phyloP scores from a whole-genome alignment of 2,329 filamentous ascomycete species.

The Fusarium sublunatum region DNA sequence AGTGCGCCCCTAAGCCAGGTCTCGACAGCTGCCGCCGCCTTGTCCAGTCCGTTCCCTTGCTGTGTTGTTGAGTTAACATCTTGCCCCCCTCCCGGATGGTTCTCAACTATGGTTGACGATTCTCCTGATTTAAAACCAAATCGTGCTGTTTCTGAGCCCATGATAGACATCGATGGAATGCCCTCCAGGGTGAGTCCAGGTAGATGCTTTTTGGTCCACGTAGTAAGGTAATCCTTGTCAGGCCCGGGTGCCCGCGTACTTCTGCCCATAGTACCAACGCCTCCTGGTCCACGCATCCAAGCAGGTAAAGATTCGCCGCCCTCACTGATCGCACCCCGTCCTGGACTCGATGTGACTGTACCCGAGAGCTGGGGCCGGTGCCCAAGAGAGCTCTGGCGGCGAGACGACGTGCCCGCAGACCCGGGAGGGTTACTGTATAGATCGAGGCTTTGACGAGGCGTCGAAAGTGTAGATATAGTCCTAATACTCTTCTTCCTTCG shows the following conservation, averaged over 20 bases:
- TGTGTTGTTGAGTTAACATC: slow-evolving; percentile 56
- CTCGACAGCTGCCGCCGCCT: slow-evolving; percentile 88
- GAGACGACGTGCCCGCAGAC: slow-evolving; percentile 52
- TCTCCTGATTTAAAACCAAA: slow-evolving; percentile 62
- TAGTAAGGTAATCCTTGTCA: slow-evolving; percentile 84
- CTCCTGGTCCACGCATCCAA: slow-evolving; percentile 85
- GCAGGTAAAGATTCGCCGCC: slow-evolving; percentile 57
- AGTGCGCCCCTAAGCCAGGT: slow-evolving; percentile 90
- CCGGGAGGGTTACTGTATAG: slow-evolving; percentile 59
- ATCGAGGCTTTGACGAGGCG: slow-evolving; percentile 74
- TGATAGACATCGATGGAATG: slow-evolving; percentile 73
- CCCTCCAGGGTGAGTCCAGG: slow-evolving; percentile 80
- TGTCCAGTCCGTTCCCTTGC: slow-evolving; percentile 73
- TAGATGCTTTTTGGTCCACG: slow-evolving; percentile 84
- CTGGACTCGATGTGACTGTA: slow-evolving; percentile 52
- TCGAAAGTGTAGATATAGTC: slow-evolving; percentile 73
- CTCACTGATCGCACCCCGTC: slow-evolving; percentile 52
- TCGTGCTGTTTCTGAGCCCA: slow-evolving; percentile 69
- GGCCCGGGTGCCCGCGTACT: slow-evolving; percentile 81
- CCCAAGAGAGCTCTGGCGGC: slow-evolving; percentile 58
- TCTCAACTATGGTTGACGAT: slow-evolving; percentile 61
- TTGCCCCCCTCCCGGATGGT: slow-evolving; percentile 61
- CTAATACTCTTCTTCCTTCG: slow-evolving; percentile 84
- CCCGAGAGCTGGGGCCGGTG: slow-evolving; percentile 50
- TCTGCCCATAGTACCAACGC: slow-evolving; percentile 83